Percentiles rank a stretch among this genome's conserved stretches.
Evolutionary conservation across 2,329 filamentous ascomycete species (phyloP).

Genomic region (Xylaria hypoxylon): DNA sequence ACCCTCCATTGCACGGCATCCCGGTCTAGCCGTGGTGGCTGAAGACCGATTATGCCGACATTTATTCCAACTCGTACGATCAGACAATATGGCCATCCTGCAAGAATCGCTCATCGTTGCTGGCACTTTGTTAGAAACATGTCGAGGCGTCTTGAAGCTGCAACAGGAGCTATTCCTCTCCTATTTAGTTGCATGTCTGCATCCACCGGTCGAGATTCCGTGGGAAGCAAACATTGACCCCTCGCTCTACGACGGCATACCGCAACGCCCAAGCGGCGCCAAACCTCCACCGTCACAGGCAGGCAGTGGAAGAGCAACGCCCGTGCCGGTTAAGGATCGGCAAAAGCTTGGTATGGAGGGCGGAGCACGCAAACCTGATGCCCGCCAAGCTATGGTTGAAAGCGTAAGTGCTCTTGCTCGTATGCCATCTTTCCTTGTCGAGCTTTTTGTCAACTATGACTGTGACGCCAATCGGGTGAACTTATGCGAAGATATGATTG

Average conservation of each 20-base stretch:
- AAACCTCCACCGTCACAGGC: conserved; percentile 80
- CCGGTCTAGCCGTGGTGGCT: conserved; percentile 85
- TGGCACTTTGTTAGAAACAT: conserved; percentile 90
- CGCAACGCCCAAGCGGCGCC: conserved; percentile 87
- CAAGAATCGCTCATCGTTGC: conserved; percentile 94
- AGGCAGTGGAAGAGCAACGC: conserved; percentile 85
- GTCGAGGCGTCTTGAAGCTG: conserved; percentile 88
- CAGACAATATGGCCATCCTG: conserved; percentile 94
- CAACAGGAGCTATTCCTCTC: conserved; percentile 97
- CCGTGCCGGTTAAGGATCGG: conserved; percentile 90
- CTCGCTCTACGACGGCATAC: conserved; percentile 90
- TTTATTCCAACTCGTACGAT: conserved; percentile 94
- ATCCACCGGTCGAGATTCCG: conserved; percentile 94
- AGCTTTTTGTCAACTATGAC: conserved; percentile 98
- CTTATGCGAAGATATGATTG: conserved; percentile 94
- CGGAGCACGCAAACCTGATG: conserved; percentile 90
- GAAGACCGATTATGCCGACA: conserved; percentile 94
- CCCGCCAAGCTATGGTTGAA: conserved; percentile 97
- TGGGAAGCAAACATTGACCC: conserved; percentile 91
- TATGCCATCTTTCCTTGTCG: conserved; percentile 94
- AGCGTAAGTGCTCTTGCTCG: conserved; percentile 90
- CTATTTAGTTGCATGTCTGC: conserved; percentile 92
- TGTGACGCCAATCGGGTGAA: conserved; percentile 93
- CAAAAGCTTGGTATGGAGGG: conserved; percentile 94
- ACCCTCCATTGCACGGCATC: conserved; percentile 92